These are phyloP conservation scores for Cladorrhinum sp. DNA, from an alignment of 2,329 filamentous ascomycete genomes.

Conservation along the genomic window DNA sequence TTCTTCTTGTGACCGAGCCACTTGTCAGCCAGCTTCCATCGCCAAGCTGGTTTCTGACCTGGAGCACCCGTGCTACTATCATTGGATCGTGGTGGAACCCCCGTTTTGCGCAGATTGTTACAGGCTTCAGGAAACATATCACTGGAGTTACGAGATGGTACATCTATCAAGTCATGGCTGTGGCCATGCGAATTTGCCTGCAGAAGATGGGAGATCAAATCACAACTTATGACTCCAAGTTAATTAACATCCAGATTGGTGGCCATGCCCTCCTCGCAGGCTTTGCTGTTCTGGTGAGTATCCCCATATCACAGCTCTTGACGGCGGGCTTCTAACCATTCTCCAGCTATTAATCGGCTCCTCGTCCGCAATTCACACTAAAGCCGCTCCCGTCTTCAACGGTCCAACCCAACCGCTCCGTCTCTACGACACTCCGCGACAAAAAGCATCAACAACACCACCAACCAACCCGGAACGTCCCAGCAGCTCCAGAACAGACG, in stretches of 20 bases:
- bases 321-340: neutral
- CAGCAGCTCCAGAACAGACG: constrained; percentile 26
- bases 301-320: constrained; percentile 23
- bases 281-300: constrained; percentile 53
- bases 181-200: constrained; percentile 54
- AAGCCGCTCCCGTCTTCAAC: constrained; percentile 55
- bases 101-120: constrained; percentile 56
- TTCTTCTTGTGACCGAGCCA: constrained; percentile 12
- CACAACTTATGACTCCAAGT: constrained; percentile 38
- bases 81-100: constrained; percentile 67
- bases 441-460: constrained; percentile 17
- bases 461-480: constrained; percentile 24
- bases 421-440: constrained; percentile 16
- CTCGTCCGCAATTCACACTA: constrained; percentile 49
- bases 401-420: constrained; percentile 25
- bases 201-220: constrained; percentile 39
- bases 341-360: constrained; percentile 45
- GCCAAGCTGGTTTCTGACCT: constrained; percentile 41
- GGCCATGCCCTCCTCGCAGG: constrained; percentile 55
- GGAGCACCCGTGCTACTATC: constrained; percentile 48
- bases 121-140: constrained; percentile 60
- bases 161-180: constrained; percentile 57
- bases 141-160: constrained; percentile 64
- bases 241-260: constrained; percentile 42
- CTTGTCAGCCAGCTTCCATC: constrained; percentile 41